phyloP scores from a whole-genome alignment of 257 asterid species.

The Ilex asprella region DNA sequence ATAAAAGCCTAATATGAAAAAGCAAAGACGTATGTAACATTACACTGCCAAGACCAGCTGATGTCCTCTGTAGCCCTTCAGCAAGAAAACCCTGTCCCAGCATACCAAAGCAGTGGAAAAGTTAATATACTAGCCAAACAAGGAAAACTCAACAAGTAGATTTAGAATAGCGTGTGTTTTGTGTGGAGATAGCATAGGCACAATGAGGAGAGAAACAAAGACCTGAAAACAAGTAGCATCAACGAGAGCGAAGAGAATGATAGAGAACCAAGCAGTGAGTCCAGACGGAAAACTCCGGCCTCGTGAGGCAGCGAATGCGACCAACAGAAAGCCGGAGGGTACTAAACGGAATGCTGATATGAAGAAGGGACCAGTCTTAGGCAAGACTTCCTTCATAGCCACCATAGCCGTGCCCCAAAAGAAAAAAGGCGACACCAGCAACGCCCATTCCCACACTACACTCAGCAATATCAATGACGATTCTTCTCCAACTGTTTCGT shows the following conservation, averaged over 20 bases:
- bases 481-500: conserved; percentile 9
- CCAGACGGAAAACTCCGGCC: conserved; percentile 77
- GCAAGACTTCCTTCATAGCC: conserved; percentile 92
- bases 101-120: conserved; percentile 3
- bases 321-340: conserved; percentile 78
- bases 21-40: conserved; percentile 9
- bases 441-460: conserved; percentile 56
- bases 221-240: conserved; percentile 98
- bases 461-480: conserved; percentile 22
- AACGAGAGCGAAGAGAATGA: conserved; percentile 60
- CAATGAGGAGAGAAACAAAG: conserved; percentile 10
- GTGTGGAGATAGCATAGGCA: neutral
- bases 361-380: conserved; percentile 79
- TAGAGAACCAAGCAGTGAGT: conserved; percentile 74
- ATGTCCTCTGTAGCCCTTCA: conserved; percentile 88
- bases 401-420: conserved; percentile 99
- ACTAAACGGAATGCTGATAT: conserved; percentile 83
- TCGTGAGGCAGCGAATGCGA: conserved; percentile 64
- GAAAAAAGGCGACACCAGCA: conserved; percentile 91
- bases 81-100: conserved; percentile 85
- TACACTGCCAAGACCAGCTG: conserved; percentile 99
- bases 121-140: conserved; percentile 3
- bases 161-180: neutral
- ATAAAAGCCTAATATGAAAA: neutral
- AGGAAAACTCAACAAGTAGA: neutral